These are phyloP conservation scores for Candida coquimbonensis DNA, from an alignment of 805 yeast species.

Conservation along the genomic window DNA sequence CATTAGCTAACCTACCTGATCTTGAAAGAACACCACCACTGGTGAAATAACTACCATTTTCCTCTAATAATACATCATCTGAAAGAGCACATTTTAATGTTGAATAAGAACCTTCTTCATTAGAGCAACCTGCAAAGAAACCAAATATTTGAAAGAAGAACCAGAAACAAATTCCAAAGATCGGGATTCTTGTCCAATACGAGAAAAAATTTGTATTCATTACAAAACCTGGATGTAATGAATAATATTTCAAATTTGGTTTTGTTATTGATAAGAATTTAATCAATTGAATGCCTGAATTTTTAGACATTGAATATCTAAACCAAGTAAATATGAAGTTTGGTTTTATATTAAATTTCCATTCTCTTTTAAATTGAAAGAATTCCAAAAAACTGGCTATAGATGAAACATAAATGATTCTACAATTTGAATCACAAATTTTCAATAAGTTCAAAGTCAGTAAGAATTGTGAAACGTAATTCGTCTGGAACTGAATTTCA, in stretches of 20 bases:
- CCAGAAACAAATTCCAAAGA: constrained; percentile 74
- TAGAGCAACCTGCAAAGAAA: constrained; percentile 59
- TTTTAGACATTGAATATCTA: constrained; percentile 70
- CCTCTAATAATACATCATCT: constrained; percentile 30
- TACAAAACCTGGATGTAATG: constrained; percentile 84
- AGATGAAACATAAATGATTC: constrained; percentile 60
- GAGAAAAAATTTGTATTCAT: constrained; percentile 72
- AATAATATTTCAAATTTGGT: constrained; percentile 55
- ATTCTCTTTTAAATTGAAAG: constrained; percentile 39
- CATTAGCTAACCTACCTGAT: constrained; percentile 54
- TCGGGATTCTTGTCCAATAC: constrained; percentile 71
- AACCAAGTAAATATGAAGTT: constrained; percentile 68
- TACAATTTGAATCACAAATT: constrained; percentile 21
- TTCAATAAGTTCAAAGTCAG: constrained; percentile 53
- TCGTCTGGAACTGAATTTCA: constrained; percentile 76
- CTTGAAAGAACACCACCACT: constrained; percentile 49
- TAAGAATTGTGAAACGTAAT: constrained; percentile 69
- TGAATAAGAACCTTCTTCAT: constrained; percentile 65
- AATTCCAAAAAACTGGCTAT: constrained; percentile 51
- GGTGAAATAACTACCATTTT: constrained; percentile 64
- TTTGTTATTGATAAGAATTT: constrained; percentile 56
- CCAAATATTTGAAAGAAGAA: constrained; percentile 63
- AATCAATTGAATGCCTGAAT: constrained; percentile 69
- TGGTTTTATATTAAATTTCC: constrained; percentile 52
- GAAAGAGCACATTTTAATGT: constrained; percentile 58